Conservation (phyloP, 495 filamentous ascomycete genomes). For the Mytilinidion resinicola region DNA sequence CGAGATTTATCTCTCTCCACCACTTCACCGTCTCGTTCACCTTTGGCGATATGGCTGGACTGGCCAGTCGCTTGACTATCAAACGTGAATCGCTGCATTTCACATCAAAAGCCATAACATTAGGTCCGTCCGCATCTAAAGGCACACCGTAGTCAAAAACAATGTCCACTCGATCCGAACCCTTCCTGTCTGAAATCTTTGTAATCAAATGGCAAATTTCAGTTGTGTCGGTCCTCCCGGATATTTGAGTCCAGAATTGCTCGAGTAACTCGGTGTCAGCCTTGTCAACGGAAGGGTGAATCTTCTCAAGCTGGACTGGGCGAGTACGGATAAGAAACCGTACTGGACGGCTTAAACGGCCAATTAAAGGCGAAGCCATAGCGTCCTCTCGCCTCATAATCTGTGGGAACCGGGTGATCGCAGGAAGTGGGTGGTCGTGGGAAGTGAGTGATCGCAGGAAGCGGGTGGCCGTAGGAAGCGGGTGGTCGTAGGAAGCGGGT, state of each 20-base stretch:
- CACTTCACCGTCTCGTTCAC: neutral
- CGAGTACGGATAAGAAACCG: constrained; percentile 1
- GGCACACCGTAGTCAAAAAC: neutral
- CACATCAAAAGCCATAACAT: neutral
- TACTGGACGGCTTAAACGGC: neutral
- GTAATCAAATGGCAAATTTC: constrained; percentile 1
- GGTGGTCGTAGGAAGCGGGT: too few relatives aligned
- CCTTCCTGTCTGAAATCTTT: neutral
- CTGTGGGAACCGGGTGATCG: neutral
- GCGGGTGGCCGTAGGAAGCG: too few relatives aligned
- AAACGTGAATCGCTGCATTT: neutral
- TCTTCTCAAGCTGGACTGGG: neutral
- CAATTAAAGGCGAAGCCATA: neutral
- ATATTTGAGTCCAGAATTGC: neutral
- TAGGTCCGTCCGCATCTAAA: neutral
- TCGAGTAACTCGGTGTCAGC: neutral
- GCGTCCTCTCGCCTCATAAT: neutral
- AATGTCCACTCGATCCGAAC: neutral
- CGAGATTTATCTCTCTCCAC: neutral
- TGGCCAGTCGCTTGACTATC: neutral
- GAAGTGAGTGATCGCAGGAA: too few relatives aligned
- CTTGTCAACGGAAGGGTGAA: neutral
- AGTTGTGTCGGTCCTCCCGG: neutral
- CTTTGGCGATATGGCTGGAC: neutral
- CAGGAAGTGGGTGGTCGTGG: neutral